Percentiles rank a stretch among this genome's conserved stretches.
Evolutionary conservation across 306 rosid genomes (phyloP).

Genomic region (Corylus americana): DNA sequence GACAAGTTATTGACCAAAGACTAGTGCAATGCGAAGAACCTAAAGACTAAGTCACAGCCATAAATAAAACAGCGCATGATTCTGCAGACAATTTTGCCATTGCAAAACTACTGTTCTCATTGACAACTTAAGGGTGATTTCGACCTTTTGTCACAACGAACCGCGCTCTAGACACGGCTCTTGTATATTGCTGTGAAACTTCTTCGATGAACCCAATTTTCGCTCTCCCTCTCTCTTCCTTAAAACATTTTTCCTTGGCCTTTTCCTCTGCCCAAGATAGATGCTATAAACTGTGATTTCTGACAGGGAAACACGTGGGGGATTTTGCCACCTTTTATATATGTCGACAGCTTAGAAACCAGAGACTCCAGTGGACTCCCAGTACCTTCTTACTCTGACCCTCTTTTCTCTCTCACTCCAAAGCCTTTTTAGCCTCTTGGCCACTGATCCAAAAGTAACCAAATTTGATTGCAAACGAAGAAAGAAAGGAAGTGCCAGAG

Average conservation of each 20-base stretch:
- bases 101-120: too few relatives aligned
- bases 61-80: background rate
- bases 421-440: background rate
- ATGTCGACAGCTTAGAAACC: background rate
- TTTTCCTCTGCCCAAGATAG: too few relatives aligned
- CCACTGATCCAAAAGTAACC: background rate
- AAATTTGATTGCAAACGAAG: background rate
- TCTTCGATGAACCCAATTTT: background rate
- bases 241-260: too few relatives aligned
- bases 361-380: background rate
- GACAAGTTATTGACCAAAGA: background rate
- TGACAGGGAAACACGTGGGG: background rate
- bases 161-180: constrained; percentile 1
- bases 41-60: background rate
- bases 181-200: background rate
- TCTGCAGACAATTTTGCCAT: background rate
- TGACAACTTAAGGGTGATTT: background rate
- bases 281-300: background rate
- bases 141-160: background rate
- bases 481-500: background rate
- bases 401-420: background rate
- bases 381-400: background rate
- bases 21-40: background rate
- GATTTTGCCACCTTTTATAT: background rate
- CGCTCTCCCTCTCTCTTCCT: background rate